phyloP scores from a whole-genome alignment of 106 monocot genomes.

The Cymbidium sinense region DNA sequence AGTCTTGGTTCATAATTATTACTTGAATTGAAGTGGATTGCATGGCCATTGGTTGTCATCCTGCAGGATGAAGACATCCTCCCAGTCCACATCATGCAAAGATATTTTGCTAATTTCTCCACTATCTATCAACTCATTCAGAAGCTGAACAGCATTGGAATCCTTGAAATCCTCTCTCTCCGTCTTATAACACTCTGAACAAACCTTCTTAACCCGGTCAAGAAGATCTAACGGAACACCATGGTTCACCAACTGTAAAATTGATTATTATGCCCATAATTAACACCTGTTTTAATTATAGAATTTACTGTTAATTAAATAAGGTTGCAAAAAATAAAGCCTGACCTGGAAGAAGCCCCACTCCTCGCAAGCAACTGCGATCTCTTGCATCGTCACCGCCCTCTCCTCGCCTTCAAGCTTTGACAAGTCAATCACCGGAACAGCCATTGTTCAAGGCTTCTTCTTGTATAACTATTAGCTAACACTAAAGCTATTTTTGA shows the following conservation, averaged over 20 bases:
- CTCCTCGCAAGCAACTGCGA: no score
- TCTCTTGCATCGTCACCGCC: constrained; percentile 25
- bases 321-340: not conserved
- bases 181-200: no score
- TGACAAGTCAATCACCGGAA: constrained; percentile 52
- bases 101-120: constrained; percentile 8
- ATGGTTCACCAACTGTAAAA: constrained; percentile 52
- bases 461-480: no score
- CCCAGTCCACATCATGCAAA: no score
- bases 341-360: constrained; percentile 71
- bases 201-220: no score
- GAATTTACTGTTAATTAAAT: no score
- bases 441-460: constrained; percentile 7
- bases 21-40: constrained; percentile 44
- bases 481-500: no score
- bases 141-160: constrained; percentile 29
- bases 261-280: not conserved
- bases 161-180: constrained; percentile 49
- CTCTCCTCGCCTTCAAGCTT: constrained; percentile 28
- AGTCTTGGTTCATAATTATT: constrained; percentile 48
- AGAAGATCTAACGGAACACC: constrained; percentile 53
- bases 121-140: constrained; percentile 18
- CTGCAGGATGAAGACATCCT: no score
- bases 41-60: constrained; percentile 43
- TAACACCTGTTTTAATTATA: not conserved